Evolutionary conservation across 495 filamentous ascomycete species (phyloP).

Genomic region (Talaromyces liani): DNA sequence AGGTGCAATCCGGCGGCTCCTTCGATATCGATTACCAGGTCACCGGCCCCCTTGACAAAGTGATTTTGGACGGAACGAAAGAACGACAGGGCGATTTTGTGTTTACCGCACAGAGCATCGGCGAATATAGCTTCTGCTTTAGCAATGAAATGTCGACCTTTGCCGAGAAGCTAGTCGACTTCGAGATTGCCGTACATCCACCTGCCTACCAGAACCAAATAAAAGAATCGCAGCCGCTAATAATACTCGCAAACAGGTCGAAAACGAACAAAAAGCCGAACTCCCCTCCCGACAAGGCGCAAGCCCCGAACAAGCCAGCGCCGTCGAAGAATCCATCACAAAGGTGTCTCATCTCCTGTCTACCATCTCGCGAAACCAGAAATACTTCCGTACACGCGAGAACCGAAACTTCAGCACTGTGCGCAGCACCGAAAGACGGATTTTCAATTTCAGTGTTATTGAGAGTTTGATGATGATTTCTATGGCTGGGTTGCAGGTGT

Average conservation of each 20-base stretch:
- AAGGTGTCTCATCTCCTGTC: constrained; percentile 90
- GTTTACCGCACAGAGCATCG: constrained; percentile 87
- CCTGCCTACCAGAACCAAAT: neutral
- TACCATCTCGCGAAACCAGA: constrained; percentile 96
- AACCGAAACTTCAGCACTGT: constrained; percentile 99
- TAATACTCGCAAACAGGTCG: constrained; percentile 54
- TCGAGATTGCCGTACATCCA: constrained; percentile 83
- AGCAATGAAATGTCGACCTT: constrained; percentile 98
- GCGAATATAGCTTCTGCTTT: constrained; percentile 97
- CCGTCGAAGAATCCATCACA: constrained; percentile 90
- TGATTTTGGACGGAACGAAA: constrained; percentile 80
- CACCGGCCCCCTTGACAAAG: constrained; percentile 70
- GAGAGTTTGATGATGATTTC: constrained; percentile 87
- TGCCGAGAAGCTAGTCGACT: constrained; percentile 96
- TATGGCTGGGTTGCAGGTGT: constrained; percentile 96
- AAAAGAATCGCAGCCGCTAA: neutral
- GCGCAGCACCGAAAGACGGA: constrained; percentile 85
- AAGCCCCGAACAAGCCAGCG: constrained; percentile 82
- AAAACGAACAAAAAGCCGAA: constrained; percentile 77
- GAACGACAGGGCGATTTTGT: constrained; percentile 97
- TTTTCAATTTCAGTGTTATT: constrained; percentile 95
- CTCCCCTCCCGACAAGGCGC: constrained; percentile 88
- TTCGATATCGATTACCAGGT: constrained; percentile 96
- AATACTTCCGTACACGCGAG: constrained; percentile 98
- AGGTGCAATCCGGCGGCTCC: constrained; percentile 94